Evolutionary conservation across 345 rosid species (phyloP).

Genomic region (Populus deltoides): DNA sequence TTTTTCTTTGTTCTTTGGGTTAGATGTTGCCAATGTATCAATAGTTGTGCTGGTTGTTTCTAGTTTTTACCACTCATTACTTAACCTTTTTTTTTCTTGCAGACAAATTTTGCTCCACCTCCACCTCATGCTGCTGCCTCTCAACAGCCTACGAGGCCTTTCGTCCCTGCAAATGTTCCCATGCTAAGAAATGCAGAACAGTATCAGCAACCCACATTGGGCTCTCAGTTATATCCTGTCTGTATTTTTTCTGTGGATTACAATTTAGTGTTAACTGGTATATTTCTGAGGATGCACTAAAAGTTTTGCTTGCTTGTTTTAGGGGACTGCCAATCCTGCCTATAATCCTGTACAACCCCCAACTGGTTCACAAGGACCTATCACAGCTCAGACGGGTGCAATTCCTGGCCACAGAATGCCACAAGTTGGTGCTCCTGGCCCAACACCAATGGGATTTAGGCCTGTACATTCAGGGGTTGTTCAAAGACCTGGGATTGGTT

Average conservation of each 20-base stretch:
- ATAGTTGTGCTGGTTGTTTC: not conserved
- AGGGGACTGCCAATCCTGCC: conserved; percentile 57
- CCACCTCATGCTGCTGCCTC: conserved; percentile 40
- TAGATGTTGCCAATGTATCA: not conserved
- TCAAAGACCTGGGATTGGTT: conserved; percentile 64
- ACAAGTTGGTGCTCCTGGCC: conserved; percentile 51
- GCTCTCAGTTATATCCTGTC: conserved; percentile 81
- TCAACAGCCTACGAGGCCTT: conserved; percentile 64
- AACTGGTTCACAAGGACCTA: conserved; percentile 49
- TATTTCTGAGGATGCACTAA: conserved; percentile 8
- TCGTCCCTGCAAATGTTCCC: conserved; percentile 79
- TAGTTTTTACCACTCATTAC: not conserved
- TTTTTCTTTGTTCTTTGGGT: not conserved
- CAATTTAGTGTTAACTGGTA: conserved; percentile 1
- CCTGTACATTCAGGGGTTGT: conserved; percentile 57
- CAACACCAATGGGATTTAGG: conserved; percentile 58
- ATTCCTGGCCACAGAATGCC: conserved; percentile 53
- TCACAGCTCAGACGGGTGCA: conserved; percentile 48
- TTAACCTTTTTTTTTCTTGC: not conserved
- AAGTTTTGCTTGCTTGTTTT: conserved; percentile 24
- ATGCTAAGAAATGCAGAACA: conserved; percentile 74
- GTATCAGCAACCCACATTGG: conserved; percentile 73
- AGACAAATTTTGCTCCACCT: conserved; percentile 44
- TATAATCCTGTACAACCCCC: conserved; percentile 55
- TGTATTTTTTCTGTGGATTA: conserved; percentile 24